Evolutionary conservation across 345 rosid species (phyloP), one percentile per base, ranked within the genome.

Genomic region (Syzygium grande): DNA sequence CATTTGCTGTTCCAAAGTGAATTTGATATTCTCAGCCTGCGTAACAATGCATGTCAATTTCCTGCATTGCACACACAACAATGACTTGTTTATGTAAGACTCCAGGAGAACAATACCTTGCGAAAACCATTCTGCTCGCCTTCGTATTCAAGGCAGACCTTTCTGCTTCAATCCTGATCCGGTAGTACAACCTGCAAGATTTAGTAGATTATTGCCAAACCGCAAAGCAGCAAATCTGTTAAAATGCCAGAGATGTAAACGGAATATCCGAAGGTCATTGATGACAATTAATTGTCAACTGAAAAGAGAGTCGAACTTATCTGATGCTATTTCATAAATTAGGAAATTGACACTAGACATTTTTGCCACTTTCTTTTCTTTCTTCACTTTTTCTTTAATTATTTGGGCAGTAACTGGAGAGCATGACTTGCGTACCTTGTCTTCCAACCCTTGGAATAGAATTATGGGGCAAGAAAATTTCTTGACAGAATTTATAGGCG

Each of bases 121-220:
- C 97, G 95, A 88, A 98, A 98, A 86, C 99, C 99, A 51, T 98
- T 98, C 63, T 96, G 97, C 87, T 96, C 98, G 61, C 97, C 99
- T 89, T 98, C 97, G 38, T 96, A 96, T 92, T 96, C 98, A n/a
- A 23, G 98, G 97, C 84, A 96, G 89, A 89, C 99, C 96, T 87
- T 98, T 98, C 56, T 91, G 91, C 92, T 96, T 98, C 90, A 96
- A 73, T 49, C 97, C 91, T 96, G 99, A 83, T 93, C 97, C 2
- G 96, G 98, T 17, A 93, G 92, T 86, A 95, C 99, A 88, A 96
- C 95, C 98, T 97, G 93, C 88, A 93, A 83, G 53, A 87, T 22
- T 46, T n/a, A 43, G 34, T 63, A n/a, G 79, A 53, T 23, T 53
- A 54, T 15, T 22, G 41, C 85, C 52, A 77, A 78, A 85, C 83